These are phyloP conservation scores for Salix koriyanagi DNA, from an alignment of 345 rosid genomes.

Conservation along the genomic window DNA sequence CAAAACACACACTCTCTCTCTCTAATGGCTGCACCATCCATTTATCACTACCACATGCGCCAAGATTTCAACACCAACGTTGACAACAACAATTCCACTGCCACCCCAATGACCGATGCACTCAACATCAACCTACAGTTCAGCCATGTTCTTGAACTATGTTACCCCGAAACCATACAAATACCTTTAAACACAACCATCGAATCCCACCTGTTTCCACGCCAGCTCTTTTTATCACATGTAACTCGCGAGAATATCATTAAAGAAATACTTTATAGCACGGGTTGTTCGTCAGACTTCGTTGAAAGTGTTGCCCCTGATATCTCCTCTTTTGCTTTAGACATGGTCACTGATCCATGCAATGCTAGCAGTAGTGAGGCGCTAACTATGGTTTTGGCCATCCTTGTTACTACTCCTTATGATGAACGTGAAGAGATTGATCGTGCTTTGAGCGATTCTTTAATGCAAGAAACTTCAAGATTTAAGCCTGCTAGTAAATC, in stretches of 20 bases:
- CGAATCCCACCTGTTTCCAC: background rate
- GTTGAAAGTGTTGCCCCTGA: background rate
- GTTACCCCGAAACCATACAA: background rate
- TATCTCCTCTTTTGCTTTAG: background rate
- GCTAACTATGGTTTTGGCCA: conserved; percentile 2
- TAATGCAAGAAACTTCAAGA: background rate
- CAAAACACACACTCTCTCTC: background rate
- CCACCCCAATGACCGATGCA: background rate
- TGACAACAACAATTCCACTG: background rate
- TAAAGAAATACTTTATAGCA: background rate
- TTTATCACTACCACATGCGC: background rate
- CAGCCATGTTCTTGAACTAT: background rate
- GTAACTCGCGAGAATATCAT: background rate
- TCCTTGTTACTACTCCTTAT: background rate
- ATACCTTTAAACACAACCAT: background rate
- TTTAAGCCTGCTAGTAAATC: background rate
- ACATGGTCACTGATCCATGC: background rate
- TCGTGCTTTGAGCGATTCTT: background rate
- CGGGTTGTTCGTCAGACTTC: background rate
- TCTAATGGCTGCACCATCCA: background rate
- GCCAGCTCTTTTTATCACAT: background rate
- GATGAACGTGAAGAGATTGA: background rate
- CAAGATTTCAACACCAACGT: background rate
- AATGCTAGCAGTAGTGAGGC: background rate
- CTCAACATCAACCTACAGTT: background rate